Conservation (phyloP, 2,329 filamentous ascomycete species). For the Mycogone perniciosa region DNA sequence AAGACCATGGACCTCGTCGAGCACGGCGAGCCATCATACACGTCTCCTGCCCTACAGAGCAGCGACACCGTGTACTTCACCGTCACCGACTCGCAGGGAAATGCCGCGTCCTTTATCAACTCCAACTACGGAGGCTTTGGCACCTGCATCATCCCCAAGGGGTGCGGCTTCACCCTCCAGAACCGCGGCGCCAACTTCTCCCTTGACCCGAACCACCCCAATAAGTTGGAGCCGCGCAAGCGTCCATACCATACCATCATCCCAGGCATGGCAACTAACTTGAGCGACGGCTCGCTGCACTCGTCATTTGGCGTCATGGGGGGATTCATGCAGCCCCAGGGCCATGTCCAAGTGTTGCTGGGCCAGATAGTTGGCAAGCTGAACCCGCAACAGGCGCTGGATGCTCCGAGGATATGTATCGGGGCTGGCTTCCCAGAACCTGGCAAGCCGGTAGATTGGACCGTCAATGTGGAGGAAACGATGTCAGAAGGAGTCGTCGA, state of each 20-base stretch:
- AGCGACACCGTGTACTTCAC: constrained; percentile 95
- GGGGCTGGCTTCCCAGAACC: constrained; percentile 62
- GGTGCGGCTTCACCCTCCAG: constrained; percentile 89
- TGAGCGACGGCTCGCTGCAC: constrained; percentile 66
- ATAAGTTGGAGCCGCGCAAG: constrained; percentile 73
- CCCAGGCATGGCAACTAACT: constrained; percentile 79
- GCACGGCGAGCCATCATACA: constrained; percentile 54
- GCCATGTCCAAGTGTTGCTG: constrained; percentile 85
- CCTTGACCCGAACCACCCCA: constrained; percentile 66
- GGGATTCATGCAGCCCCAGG: constrained; percentile 97
- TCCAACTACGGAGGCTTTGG: constrained; percentile 89
- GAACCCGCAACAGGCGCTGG: constrained; percentile 80
- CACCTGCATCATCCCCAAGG: constrained; percentile 74
- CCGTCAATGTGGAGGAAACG: constrained; percentile 76
- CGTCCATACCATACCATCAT: constrained; percentile 98
- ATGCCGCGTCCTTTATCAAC: constrained; percentile 95
- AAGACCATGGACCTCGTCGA: constrained; percentile 54
- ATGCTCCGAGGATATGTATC: constrained; percentile 87
- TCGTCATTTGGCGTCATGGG: constrained; percentile 95
- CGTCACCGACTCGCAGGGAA: constrained; percentile 73
- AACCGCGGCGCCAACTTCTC: constrained; percentile 88
- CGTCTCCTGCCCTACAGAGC: constrained; percentile 69
- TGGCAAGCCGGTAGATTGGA: constrained; percentile 52
- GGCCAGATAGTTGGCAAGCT: constrained; percentile 80
- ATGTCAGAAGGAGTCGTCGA: constrained; percentile 63